Conservation (phyloP, 192 early-diverging fungal species). For the Gryganskiella cystojenkinii region DNA sequence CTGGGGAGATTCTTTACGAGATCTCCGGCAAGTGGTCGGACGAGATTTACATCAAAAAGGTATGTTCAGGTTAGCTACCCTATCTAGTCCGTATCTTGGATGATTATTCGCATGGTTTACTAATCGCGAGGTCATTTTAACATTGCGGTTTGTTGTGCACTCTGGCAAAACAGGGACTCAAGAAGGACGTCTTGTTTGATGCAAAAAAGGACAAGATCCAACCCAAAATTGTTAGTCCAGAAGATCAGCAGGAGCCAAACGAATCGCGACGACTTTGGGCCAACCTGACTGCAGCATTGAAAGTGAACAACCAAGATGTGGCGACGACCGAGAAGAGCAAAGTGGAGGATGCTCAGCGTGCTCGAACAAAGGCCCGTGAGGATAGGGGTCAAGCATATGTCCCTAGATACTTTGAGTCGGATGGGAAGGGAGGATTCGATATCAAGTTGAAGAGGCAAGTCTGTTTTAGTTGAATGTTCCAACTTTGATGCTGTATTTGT, state of each 20-base stretch:
- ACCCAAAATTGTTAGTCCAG: slow-evolving; percentile 76
- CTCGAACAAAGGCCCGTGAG: slow-evolving; percentile 64
- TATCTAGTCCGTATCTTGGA: neutral
- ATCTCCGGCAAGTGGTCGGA: slow-evolving; percentile 92
- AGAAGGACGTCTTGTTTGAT: slow-evolving; percentile 79
- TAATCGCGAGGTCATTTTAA: too few species aligned
- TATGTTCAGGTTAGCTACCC: slow-evolving; percentile 21
- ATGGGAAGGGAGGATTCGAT: slow-evolving; percentile 46
- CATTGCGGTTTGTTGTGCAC: too few species aligned
- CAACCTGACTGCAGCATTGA: slow-evolving; percentile 77
- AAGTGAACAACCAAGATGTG: slow-evolving; percentile 68
- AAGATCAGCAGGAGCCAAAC: slow-evolving; percentile 78
- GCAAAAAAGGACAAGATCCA: slow-evolving; percentile 70
- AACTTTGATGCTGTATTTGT: neutral
- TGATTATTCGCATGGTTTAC: neutral
- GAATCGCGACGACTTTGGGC: slow-evolving; percentile 88
- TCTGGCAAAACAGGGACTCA: slow-evolving; percentile 37
- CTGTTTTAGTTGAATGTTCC: neutral
- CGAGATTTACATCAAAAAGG: slow-evolving; percentile 68
- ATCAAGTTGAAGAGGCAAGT: slow-evolving; percentile 58
- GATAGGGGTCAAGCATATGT: slow-evolving; percentile 62
- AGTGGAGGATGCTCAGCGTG: slow-evolving; percentile 82
- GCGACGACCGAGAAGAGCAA: slow-evolving; percentile 76
- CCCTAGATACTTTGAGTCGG: slow-evolving; percentile 71
- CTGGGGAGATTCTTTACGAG: slow-evolving; percentile 81